These are phyloP conservation scores for Penicillium arizonense DNA, from an alignment of 495 filamentous ascomycete genomes.

Conservation along the genomic window DNA sequence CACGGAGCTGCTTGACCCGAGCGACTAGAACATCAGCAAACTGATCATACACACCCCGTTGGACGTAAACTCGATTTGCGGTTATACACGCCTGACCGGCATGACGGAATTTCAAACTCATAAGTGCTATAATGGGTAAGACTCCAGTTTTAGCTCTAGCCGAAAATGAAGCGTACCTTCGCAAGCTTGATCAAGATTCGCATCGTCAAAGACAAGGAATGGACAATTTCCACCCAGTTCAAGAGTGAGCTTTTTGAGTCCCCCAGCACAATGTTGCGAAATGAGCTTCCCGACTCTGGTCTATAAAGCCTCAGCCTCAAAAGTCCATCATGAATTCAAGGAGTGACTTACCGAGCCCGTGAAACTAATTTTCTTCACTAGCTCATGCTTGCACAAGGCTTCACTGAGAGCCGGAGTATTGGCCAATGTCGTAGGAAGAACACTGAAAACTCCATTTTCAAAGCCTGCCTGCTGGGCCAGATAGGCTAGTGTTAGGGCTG, in stretches of 20 bases:
- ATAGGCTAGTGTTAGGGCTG: conserved; percentile 52
- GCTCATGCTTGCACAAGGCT: conserved; percentile 53
- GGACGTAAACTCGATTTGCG: conserved; percentile 62
- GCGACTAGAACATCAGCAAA: background rate
- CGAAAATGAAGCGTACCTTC: no score
- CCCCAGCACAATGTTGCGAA: conserved; percentile 44
- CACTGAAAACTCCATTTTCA: conserved; percentile 58
- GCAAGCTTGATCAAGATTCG: conserved; percentile 43
- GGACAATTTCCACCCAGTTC: conserved; percentile 68
- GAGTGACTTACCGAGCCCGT: conserved; percentile 50
- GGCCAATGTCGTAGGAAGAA: conserved; percentile 54
- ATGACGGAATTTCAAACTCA: conserved; percentile 52
- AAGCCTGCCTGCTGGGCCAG: conserved; percentile 60
- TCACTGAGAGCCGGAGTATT: conserved; percentile 56
- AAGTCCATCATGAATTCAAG: no score
- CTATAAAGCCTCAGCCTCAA: no score
- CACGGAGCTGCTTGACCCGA: background rate
- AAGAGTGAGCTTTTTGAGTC: conserved; percentile 58
- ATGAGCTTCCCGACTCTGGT: conserved; percentile 46
- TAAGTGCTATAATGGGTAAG: conserved; percentile 45
- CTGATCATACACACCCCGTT: conserved; percentile 21
- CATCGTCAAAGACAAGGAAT: conserved; percentile 66
- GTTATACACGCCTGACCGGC: conserved; percentile 62
- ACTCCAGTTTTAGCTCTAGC: no score
- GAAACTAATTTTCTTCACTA: conserved; percentile 64